Conservation (phyloP, 1,139 yeast genomes). For the Casaregolazyma lundiana region DNA sequence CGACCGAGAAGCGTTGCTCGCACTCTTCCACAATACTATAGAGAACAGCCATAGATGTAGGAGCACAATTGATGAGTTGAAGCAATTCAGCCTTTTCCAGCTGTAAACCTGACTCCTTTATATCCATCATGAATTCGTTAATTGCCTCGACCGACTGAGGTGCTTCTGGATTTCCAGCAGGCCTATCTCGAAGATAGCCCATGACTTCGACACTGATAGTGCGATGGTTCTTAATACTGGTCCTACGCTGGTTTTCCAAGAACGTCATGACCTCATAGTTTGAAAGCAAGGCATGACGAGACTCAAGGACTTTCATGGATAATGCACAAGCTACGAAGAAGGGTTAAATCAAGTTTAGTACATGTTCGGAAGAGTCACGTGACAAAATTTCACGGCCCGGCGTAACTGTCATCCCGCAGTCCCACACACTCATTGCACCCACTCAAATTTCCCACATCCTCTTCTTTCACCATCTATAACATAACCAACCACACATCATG, state of each 20-base stretch:
- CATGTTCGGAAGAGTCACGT: not conserved
- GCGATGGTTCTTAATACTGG: constrained; percentile 31
- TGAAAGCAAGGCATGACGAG: constrained; percentile 61
- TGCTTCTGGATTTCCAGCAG: constrained; percentile 36
- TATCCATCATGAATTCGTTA: constrained; percentile 39
- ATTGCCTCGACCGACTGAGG: constrained; percentile 48
- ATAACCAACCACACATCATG: constrained; percentile 48
- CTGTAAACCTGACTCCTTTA: constrained; percentile 51
- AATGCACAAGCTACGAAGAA: not conserved
- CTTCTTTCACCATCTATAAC: constrained; percentile 12
- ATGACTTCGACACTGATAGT: constrained; percentile 58
- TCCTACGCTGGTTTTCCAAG: constrained; percentile 37
- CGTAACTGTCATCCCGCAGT: constrained; percentile 5
- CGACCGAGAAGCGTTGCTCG: constrained; percentile 71
- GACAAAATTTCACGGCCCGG: not conserved
- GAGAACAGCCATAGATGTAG: constrained; percentile 71
- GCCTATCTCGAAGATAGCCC: constrained; percentile 45
- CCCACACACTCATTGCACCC: constrained; percentile 5
- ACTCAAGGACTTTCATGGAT: constrained; percentile 38
- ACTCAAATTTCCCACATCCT: constrained; percentile 9
- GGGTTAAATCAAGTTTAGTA: not conserved
- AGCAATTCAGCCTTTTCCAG: constrained; percentile 80
- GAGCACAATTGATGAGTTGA: constrained; percentile 77
- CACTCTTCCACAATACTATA: constrained; percentile 87
- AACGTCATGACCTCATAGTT: constrained; percentile 69